A percentile compares a stretch with the other conserved stretches of the same genome.
These are phyloP conservation scores for Russula olivacea DNA, from an alignment of 768 basidiomycete species.

Conservation along the genomic window DNA sequence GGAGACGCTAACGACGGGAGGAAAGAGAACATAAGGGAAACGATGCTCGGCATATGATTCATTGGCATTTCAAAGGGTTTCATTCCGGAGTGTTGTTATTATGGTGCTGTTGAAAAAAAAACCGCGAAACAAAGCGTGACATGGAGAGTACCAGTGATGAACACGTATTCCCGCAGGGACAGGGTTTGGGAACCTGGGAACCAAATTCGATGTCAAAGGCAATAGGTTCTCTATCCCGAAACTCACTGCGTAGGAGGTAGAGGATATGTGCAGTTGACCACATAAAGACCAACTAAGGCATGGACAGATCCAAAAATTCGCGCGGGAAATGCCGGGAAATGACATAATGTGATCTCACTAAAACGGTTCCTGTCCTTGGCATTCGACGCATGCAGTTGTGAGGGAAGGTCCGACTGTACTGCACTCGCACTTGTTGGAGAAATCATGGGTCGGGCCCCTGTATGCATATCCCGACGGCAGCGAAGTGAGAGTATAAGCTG, in stretches of 20 bases:
- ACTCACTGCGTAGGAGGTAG: constrained; percentile 1
- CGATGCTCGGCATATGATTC: not conserved
- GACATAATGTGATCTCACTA: not conserved
- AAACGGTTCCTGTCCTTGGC: not conserved
- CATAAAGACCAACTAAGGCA: not conserved
- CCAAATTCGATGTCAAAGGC: not conserved
- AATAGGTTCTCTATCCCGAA: no score
- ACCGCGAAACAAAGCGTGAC: not conserved
- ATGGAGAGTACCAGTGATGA: not conserved
- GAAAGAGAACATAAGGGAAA: no score
- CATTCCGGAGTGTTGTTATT: not conserved
- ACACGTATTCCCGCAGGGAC: constrained; percentile 11
- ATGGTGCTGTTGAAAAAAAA: not conserved
- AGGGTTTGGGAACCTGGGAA: constrained; percentile 1
- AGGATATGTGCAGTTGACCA: not conserved
- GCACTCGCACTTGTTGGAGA: not conserved
- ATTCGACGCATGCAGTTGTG: not conserved
- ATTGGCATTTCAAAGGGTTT: not conserved
- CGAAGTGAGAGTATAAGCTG: not conserved
- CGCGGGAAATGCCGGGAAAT: no score
- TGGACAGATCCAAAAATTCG: not conserved
- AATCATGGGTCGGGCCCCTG: not conserved
- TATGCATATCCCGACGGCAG: not conserved
- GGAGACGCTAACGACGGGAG: not conserved
- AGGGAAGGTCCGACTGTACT: constrained; percentile 1